A percentile compares a stretch with the other conserved stretches of the same genome.
These are phyloP conservation scores for Rosa lucieae DNA, from an alignment of 306 rosid species.

Conservation along the genomic window DNA sequence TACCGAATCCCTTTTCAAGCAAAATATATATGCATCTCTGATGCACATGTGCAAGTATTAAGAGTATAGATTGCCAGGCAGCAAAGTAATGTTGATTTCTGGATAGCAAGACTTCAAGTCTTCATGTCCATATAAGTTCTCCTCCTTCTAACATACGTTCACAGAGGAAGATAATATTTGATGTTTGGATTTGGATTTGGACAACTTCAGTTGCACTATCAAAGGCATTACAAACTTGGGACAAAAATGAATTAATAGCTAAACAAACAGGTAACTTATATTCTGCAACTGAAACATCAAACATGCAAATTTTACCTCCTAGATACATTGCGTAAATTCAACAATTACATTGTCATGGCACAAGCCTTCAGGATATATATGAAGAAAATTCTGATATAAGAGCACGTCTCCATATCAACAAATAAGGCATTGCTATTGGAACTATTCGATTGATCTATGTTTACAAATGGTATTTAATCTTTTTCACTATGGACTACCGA, in stretches of 20 bases:
- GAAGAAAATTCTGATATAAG: background rate
- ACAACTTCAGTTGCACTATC: background rate
- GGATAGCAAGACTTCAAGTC: background rate
- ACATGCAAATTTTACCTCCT: background rate
- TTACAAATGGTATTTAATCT: background rate
- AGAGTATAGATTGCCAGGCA: too few species aligned
- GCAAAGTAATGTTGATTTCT: background rate
- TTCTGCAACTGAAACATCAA: background rate
- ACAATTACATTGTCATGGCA: background rate
- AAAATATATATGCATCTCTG: too few species aligned
- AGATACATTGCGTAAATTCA: background rate
- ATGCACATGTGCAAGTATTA: too few species aligned
- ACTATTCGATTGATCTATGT: background rate
- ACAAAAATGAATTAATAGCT: background rate
- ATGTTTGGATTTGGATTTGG: background rate
- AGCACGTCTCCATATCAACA: background rate
- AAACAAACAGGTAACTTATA: background rate
- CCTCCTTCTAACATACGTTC: background rate
- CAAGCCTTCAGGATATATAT: background rate
- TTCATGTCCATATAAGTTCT: background rate
- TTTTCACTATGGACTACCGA: background rate
- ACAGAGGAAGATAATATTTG: background rate
- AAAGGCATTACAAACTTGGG: background rate
- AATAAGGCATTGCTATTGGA: background rate
- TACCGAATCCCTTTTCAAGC: too few species aligned